phyloP scores from a whole-genome alignment of 1,284 basidiomycete genomes.

The Filobasidium uniguttulatum region DNA sequence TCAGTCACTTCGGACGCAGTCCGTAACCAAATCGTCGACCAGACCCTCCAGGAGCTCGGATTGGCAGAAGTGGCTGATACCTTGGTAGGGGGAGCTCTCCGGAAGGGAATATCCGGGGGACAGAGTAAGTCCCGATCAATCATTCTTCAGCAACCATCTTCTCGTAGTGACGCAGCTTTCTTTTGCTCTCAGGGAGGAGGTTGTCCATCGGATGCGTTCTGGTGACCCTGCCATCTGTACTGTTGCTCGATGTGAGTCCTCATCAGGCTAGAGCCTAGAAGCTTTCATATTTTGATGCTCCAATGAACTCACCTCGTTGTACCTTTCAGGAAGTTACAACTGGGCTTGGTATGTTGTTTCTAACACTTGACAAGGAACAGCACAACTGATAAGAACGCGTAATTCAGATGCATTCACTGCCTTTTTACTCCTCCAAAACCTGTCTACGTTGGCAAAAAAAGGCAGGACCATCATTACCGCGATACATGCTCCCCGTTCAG shows the following conservation, averaged over 20 bases:
- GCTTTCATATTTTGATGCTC: slow-evolving; percentile 17
- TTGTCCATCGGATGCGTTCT: slow-evolving; percentile 73
- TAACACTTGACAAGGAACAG: too few species aligned
- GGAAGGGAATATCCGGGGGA: slow-evolving; percentile 52
- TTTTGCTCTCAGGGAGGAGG: slow-evolving; percentile 30
- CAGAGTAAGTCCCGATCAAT: slow-evolving; percentile 38
- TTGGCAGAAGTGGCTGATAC: slow-evolving; percentile 55
- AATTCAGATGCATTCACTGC: slow-evolving; percentile 42
- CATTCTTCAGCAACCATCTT: not conserved
- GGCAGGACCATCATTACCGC: slow-evolving; percentile 42
- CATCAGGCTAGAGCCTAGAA: slow-evolving; percentile 59
- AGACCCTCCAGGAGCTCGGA: slow-evolving; percentile 50
- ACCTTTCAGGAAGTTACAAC: slow-evolving; percentile 26
- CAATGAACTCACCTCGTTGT: not conserved
- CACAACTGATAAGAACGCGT: too few species aligned
- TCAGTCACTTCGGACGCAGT: slow-evolving; percentile 30
- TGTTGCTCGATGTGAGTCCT: slow-evolving; percentile 53
- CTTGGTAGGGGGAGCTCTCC: slow-evolving; percentile 55
- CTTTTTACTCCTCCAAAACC: slow-evolving; percentile 41
- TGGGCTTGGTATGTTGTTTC: slow-evolving; percentile 21
- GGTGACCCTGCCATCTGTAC: slow-evolving; percentile 61
- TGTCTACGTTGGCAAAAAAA: slow-evolving; percentile 40
- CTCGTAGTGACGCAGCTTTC: not conserved
- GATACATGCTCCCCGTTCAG: slow-evolving; percentile 45
- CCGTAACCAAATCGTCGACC: slow-evolving; percentile 39